Base-by-base conservation (phyloP, 2,329 filamentous ascomycete genomes). In the Trichophyton benhamiae region DNA sequence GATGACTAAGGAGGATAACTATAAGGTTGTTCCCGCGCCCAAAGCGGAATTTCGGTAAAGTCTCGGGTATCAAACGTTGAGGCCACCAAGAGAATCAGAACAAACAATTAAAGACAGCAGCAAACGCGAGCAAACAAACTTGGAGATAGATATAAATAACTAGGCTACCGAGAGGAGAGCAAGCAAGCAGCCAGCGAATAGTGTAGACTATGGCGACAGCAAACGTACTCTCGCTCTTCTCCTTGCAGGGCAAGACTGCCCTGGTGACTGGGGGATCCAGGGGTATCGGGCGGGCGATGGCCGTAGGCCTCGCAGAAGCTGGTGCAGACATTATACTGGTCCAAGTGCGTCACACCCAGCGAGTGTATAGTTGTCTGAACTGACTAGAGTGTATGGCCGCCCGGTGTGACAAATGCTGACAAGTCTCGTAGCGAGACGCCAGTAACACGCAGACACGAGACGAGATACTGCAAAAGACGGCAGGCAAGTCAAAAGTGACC, bases 381-480 rank as follows among this genome's bases (percentile, higher is more conserved):
- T 27, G 33, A 27, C 25, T 44, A 20, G 20, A 8, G 59, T 36
- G 27, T 27, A 5, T 15, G 20, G 41, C 27, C 27, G 22, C n/a
- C 20, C 20, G 13, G 17, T 17, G 42, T 44, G 20, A 33, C 17
- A 11, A 30, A 25, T 30, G 22, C 7, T 25, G 15, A 30, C 41
- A 17, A 13, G 25, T 59, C 30, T 13, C 25, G 15, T 67, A 84
- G 82, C 76, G 82, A 68, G 80, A 85, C 69, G 77, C 78, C 42
- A 77, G 77, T 62, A 75, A 77, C 66, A 77, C 73, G 25, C 61
- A 68, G 38, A 78, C 76, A 8, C 70, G 71, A 60, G 69, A 84
- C 58, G 69, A 74, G 30, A 73, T 76, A 46, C 67, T 73, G 53
- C 71, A 70, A 48, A 70, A 68, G 52, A 67, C 76, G 2, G 73